phyloP scores from a whole-genome alignment of 2,329 filamentous ascomycete genomes.

The Fusarium annulatum region DNA sequence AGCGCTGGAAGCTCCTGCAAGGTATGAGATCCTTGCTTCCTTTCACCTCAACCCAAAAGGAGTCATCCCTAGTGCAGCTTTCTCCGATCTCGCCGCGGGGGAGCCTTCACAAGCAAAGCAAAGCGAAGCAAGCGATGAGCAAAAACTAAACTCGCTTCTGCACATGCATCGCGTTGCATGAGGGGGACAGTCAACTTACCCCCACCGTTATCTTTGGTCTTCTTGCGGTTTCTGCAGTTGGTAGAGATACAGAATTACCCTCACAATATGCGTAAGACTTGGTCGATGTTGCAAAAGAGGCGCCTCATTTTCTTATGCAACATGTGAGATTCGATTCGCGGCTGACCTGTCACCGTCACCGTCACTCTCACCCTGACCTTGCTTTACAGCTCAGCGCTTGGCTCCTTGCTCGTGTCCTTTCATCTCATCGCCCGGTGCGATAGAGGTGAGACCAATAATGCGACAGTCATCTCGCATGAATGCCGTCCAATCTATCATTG shows the following conservation, averaged over 20 bases:
- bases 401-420: conserved; percentile 22
- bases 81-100: conserved; percentile 46
- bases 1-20: conserved; percentile 40
- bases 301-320: conserved; percentile 19
- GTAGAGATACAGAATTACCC: conserved; percentile 38
- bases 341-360: conserved; percentile 25
- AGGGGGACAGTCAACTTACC: conserved; percentile 15
- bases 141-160: conserved; percentile 23
- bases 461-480: conserved; percentile 33
- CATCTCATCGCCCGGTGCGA: conserved; percentile 5
- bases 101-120: conserved; percentile 5
- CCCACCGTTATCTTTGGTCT: conserved; percentile 37
- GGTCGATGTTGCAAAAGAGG: not conserved
- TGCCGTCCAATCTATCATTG: conserved; percentile 8
- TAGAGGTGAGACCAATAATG: conserved; percentile 21
- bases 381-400: conserved; percentile 1
- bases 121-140: conserved; percentile 7
- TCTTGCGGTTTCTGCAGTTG: conserved; percentile 20
- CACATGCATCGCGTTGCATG: conserved; percentile 25
- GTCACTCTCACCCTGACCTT: conserved; percentile 9
- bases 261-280: conserved; percentile 42
- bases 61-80: conserved; percentile 36
- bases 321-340: conserved; percentile 16
- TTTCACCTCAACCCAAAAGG: conserved; percentile 32
- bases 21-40: conserved; percentile 20